Conservation (phyloP, 2,329 filamentous ascomycete species). For the Trichocomaceae sp. region DNA sequence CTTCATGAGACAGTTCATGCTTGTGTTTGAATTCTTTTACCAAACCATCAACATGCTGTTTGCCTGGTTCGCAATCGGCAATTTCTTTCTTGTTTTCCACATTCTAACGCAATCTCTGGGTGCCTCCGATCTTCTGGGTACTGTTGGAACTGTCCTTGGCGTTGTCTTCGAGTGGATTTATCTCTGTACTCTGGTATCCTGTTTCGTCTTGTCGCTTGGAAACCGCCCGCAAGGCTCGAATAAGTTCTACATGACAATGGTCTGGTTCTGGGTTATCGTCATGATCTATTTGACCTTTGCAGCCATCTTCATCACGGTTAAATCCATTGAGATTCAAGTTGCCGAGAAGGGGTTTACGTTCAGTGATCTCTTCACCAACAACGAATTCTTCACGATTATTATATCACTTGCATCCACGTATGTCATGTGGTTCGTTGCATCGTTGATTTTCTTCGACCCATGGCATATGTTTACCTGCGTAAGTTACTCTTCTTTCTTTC, state of each 20-base stretch:
- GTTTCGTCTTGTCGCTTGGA: constrained; percentile 88
- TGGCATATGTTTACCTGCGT: constrained; percentile 96
- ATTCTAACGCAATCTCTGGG: constrained; percentile 87
- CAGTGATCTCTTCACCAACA: constrained; percentile 71
- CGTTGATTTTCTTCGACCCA: constrained; percentile 90
- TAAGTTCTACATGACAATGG: constrained; percentile 90
- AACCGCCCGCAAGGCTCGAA: constrained; percentile 93
- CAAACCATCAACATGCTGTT: constrained; percentile 96
- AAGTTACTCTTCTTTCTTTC: constrained; percentile 20
- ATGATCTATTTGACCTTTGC: constrained; percentile 96
- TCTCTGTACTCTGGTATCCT: constrained; percentile 81
- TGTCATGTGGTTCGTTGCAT: constrained; percentile 84
- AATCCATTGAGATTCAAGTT: constrained; percentile 69
- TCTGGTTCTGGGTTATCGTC: constrained; percentile 95
- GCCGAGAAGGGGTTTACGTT: constrained; percentile 59
- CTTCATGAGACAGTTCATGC: constrained; percentile 76
- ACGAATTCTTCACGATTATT: constrained; percentile 87
- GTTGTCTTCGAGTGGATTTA: constrained; percentile 96
- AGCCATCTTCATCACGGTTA: constrained; percentile 86
- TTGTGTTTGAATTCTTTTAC: constrained; percentile 89
- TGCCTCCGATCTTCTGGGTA: constrained; percentile 61
- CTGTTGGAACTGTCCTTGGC: constrained; percentile 69
- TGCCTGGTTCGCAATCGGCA: constrained; percentile 95
- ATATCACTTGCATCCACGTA: constrained; percentile 89
- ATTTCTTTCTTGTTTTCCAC: constrained; percentile 98